A percentile compares a stretch with the other conserved stretches of the same genome.
Conservation (phyloP, 192 early-diverging fungal genomes). For the Mortierella hygrophila region DNA sequence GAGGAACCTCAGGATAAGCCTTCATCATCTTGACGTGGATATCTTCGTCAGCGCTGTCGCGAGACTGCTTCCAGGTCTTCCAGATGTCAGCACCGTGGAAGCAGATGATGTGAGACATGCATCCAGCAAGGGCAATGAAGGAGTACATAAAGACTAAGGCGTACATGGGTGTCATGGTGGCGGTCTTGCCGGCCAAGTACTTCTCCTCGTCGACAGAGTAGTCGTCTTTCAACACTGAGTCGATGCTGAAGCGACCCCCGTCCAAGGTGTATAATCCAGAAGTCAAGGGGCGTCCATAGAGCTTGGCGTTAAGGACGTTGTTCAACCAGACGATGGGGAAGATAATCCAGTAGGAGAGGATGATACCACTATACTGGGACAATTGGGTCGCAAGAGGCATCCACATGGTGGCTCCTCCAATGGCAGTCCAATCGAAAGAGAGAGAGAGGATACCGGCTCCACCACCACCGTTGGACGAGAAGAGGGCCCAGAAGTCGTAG, state of each 20-base stretch:
- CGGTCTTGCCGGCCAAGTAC: constrained; percentile 61
- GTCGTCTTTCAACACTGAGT: neutral
- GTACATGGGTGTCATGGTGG: constrained; percentile 62
- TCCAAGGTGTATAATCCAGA: constrained; percentile 18
- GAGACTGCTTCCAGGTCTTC: constrained; percentile 15
- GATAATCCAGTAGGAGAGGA: constrained; percentile 77
- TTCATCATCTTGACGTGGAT: constrained; percentile 57
- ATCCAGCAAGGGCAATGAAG: constrained; percentile 62
- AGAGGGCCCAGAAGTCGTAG: constrained; percentile 39
- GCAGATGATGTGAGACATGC: constrained; percentile 68
- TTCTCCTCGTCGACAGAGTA: constrained; percentile 51
- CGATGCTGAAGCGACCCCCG: constrained; percentile 12
- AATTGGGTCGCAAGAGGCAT: constrained; percentile 63
- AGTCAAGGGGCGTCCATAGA: constrained; percentile 15
- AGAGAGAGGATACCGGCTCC: constrained; percentile 71
- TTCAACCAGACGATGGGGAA: constrained; percentile 73
- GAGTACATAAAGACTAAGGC: constrained; percentile 51
- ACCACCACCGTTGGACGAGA: constrained; percentile 61
- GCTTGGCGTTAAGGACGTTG: constrained; percentile 45
- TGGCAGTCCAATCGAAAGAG: constrained; percentile 75
- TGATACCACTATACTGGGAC: constrained; percentile 69
- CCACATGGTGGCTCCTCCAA: constrained; percentile 30
- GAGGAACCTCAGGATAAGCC: constrained; percentile 62
- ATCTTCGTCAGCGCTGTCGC: constrained; percentile 25
- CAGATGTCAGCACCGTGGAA: constrained; percentile 75